These are phyloP conservation scores for Didymellaceae sp. DNA, from an alignment of 2,329 filamentous ascomycete genomes.

Conservation along the genomic window DNA sequence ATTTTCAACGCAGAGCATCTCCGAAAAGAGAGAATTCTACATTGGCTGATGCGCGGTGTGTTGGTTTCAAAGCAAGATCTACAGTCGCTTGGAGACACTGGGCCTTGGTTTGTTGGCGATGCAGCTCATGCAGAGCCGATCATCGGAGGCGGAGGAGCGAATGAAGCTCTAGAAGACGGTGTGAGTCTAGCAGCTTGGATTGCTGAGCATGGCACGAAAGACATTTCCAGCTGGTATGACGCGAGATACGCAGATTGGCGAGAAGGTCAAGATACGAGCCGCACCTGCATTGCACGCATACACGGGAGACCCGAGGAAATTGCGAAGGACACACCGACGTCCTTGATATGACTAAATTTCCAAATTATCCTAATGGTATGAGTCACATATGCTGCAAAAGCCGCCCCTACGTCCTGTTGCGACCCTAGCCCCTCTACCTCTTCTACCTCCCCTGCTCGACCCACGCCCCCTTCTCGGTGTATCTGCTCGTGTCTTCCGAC, in stretches of 20 bases:
- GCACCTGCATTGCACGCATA: constrained; percentile 6
- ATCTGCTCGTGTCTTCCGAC: neutral
- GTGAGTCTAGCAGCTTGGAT: constrained; percentile 39
- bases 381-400: neutral
- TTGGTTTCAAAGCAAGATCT: constrained; percentile 28
- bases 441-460: neutral
- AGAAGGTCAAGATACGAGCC: constrained; percentile 6
- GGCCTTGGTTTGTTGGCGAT: constrained; percentile 43
- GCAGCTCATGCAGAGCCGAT: constrained; percentile 51
- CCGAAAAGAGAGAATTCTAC: constrained; percentile 44
- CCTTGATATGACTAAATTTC: neutral
- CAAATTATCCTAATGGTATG: neutral
- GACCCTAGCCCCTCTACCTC: neutral
- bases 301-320: neutral
- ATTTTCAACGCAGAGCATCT: constrained; percentile 44
- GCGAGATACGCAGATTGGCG: constrained; percentile 6
- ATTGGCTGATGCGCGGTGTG: constrained; percentile 52
- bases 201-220: constrained; percentile 8
- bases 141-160: constrained; percentile 50
- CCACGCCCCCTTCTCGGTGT: neutral
- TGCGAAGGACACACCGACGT: neutral
- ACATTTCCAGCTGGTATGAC: constrained; percentile 6
- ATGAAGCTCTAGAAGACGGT: constrained; percentile 49
- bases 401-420: neutral
- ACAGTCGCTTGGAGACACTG: constrained; percentile 15